Evolutionary conservation across 805 yeast species (phyloP).

Genomic region (Starmerella gropengiesseri): DNA sequence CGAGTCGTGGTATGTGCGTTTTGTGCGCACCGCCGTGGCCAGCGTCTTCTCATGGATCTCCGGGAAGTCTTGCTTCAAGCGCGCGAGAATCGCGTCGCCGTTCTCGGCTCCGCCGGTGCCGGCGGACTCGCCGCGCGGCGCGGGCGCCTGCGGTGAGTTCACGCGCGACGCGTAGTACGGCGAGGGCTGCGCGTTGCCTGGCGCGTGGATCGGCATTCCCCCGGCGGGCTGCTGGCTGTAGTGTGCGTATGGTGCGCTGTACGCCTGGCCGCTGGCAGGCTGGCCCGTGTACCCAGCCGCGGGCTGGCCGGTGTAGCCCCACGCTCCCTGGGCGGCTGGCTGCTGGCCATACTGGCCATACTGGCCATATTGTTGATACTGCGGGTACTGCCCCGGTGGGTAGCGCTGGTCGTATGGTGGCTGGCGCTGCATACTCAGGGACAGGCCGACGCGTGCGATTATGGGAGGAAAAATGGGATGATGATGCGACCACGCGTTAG

Average conservation of each 20-base stretch:
- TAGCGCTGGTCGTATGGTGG: slow-evolving; percentile 17
- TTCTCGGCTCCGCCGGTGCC: slow-evolving; percentile 5
- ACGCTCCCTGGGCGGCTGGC: slow-evolving; percentile 11
- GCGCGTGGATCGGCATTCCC: not conserved
- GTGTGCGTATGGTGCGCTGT: slow-evolving; percentile 9
- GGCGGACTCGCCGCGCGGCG: not conserved
- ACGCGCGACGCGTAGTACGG: slow-evolving; percentile 3
- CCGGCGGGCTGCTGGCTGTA: slow-evolving; percentile 11
- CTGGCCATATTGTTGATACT: slow-evolving; percentile 3
- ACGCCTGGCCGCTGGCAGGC: slow-evolving; percentile 13
- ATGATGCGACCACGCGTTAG: slow-evolving; percentile 6
- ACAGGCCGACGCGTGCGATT: slow-evolving; percentile 1
- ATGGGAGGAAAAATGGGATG: slow-evolving; percentile 9
- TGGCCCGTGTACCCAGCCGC: slow-evolving; percentile 4
- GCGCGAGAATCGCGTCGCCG: slow-evolving; percentile 11
- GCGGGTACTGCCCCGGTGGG: slow-evolving; percentile 8
- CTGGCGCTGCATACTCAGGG: slow-evolving; percentile 10
- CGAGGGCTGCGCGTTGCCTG: slow-evolving; percentile 4
- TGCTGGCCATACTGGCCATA: slow-evolving; percentile 8
- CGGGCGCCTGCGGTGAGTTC: slow-evolving; percentile 4
- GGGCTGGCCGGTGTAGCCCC: slow-evolving; percentile 6
- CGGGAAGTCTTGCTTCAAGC: slow-evolving; percentile 21
- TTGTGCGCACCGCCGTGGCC: slow-evolving; percentile 25
- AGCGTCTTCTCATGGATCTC: slow-evolving; percentile 22
- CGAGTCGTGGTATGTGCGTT: slow-evolving; percentile 30